A percentile compares a stretch with the other conserved stretches of the same genome.
phyloP scores from a whole-genome alignment of 345 rosid species.

The Fremontodendron californicum region DNA sequence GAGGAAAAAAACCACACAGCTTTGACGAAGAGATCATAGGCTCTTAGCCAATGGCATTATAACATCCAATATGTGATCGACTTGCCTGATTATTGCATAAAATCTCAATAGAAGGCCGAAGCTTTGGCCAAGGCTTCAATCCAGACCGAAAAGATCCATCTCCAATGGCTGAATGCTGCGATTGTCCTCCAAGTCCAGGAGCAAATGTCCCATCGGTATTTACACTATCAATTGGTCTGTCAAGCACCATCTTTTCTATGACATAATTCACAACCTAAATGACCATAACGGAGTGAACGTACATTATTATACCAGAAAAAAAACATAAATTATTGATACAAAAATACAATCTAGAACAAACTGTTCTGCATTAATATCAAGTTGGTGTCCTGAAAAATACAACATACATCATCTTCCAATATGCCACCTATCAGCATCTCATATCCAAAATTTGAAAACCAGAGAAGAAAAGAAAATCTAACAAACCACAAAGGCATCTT shows the following conservation, averaged over 20 bases:
- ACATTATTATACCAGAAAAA: background rate
- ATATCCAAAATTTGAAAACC: background rate
- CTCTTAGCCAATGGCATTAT: background rate
- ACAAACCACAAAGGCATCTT: background rate
- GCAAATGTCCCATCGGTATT: conserved; percentile 53
- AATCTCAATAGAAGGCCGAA: conserved; percentile 79
- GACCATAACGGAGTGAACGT: conserved; percentile 16
- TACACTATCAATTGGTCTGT: conserved; percentile 62
- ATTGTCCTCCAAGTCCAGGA: conserved; percentile 61
- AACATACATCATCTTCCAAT: background rate
- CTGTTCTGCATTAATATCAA: background rate
- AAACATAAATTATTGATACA: background rate
- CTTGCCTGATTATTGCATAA: conserved; percentile 94
- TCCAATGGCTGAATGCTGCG: conserved; percentile 57
- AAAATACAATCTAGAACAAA: background rate
- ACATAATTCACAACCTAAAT: conserved; percentile 91
- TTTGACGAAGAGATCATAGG: background rate
- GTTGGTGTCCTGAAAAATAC: background rate
- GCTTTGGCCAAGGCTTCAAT: conserved; percentile 72
- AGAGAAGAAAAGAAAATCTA: background rate
- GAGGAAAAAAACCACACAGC: background rate
- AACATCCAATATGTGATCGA: background rate
- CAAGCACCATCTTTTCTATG: conserved; percentile 81
- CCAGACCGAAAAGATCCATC: conserved; percentile 69
- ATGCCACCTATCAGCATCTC: background rate